These are phyloP conservation scores for Populus simonii DNA, from an alignment of 345 rosid genomes.

Conservation along the genomic window DNA sequence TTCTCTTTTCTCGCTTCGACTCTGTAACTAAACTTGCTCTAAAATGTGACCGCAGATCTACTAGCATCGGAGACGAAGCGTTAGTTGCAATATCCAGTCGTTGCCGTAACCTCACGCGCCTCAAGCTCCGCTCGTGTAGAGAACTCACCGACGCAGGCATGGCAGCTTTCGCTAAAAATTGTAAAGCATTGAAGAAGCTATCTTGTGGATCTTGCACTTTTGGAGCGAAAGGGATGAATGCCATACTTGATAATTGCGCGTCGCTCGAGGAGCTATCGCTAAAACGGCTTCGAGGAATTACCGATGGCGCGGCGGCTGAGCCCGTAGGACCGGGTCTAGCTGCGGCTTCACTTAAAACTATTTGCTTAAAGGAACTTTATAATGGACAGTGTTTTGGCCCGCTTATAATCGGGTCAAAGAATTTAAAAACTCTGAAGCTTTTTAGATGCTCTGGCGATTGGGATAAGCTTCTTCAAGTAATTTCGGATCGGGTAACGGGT, in stretches of 20 bases:
- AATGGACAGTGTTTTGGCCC: constrained; percentile 81
- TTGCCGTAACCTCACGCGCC: constrained; percentile 66
- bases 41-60: constrained; percentile 75
- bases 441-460: constrained; percentile 83
- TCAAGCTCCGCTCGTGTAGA: constrained; percentile 81
- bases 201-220: constrained; percentile 81
- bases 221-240: constrained; percentile 83
- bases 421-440: constrained; percentile 62
- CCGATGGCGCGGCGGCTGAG: constrained; percentile 50
- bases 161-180: constrained; percentile 59
- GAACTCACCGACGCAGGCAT: constrained; percentile 74
- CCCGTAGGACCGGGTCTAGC: constrained; percentile 65
- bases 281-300: constrained; percentile 73
- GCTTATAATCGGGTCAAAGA: constrained; percentile 56
- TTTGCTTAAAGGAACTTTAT: constrained; percentile 70
- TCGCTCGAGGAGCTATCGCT: constrained; percentile 68
- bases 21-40: constrained; percentile 81
- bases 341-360: constrained; percentile 51
- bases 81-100: constrained; percentile 56
- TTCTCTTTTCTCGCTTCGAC: constrained; percentile 75
- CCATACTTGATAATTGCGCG: constrained; percentile 67
- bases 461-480: constrained; percentile 55
- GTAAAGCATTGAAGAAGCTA: constrained; percentile 68
- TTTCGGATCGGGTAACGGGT: constrained; percentile 37
- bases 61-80: constrained; percentile 72